These are phyloP conservation scores for Talaromyces borbonicus DNA, from an alignment of 495 filamentous ascomycete species.

Conservation along the genomic window DNA sequence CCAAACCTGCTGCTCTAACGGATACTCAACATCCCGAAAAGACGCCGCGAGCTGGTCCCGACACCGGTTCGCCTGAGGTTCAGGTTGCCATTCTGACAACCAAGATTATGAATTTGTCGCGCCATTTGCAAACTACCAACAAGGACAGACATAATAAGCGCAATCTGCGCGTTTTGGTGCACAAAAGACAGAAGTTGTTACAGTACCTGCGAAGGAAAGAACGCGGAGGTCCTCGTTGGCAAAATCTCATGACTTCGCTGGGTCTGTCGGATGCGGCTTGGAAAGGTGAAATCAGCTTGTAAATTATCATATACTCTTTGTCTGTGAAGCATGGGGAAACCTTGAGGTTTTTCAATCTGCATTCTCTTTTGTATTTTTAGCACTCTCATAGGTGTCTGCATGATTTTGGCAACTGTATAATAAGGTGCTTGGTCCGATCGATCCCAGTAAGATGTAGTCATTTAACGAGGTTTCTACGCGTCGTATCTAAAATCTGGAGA, in stretches of 20 bases:
- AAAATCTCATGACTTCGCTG: slow-evolving; percentile 66
- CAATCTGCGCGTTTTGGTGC: slow-evolving; percentile 74
- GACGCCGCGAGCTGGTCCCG: slow-evolving; percentile 67
- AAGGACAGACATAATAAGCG: slow-evolving; percentile 91
- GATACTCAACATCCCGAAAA: slow-evolving; percentile 26
- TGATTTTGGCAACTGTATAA: too few relatives aligned
- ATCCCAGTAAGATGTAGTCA: too few relatives aligned
- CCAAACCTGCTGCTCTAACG: slow-evolving; percentile 34
- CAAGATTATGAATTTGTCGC: slow-evolving; percentile 76
- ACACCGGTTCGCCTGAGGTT: slow-evolving; percentile 90
- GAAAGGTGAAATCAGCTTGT: slow-evolving; percentile 76
- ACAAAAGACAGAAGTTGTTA: slow-evolving; percentile 80
- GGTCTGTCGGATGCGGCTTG: slow-evolving; percentile 80
- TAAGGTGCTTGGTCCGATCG: too few relatives aligned
- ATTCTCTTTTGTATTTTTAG: slow-evolving; percentile 5
- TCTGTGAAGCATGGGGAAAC: too few relatives aligned
- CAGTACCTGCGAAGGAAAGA: slow-evolving; percentile 82
- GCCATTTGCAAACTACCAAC: slow-evolving; percentile 41
- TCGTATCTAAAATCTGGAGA: too few relatives aligned
- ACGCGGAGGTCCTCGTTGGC: slow-evolving; percentile 80
- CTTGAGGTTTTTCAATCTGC: not conserved
- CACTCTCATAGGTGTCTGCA: not conserved
- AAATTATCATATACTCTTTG: slow-evolving; percentile 18
- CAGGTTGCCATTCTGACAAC: slow-evolving; percentile 95
- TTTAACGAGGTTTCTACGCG: too few relatives aligned